Evolutionary conservation across 306 rosid species (phyloP).

Genomic region (Dryas alaskensis): DNA sequence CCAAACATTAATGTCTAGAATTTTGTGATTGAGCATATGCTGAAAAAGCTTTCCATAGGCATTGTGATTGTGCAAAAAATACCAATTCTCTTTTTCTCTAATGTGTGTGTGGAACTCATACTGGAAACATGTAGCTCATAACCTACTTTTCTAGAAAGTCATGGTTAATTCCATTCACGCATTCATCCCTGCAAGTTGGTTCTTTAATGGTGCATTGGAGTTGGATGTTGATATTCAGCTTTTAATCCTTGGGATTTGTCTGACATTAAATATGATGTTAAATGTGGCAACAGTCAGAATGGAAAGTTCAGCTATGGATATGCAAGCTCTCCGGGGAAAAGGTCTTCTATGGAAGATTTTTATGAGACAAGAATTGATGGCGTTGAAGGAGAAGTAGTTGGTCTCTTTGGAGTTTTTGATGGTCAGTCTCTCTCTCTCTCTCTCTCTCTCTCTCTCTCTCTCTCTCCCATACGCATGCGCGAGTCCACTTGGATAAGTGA

Average conservation of each 20-base stretch:
- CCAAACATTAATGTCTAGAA: neutral
- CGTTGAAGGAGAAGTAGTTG: conserved; percentile 83
- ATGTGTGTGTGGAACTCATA: neutral
- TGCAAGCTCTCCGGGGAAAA: conserved; percentile 89
- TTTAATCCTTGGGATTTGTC: conserved; percentile 17
- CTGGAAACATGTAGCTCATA: neutral
- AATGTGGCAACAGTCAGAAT: conserved; percentile 59
- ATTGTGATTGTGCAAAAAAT: neutral
- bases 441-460: neutral
- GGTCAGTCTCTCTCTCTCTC: conserved; percentile 42
- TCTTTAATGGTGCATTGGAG: neutral
- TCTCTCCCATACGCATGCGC: neutral
- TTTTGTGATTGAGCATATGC: neutral
- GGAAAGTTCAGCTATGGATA: conserved; percentile 94
- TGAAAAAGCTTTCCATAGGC: neutral
- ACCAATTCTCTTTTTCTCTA: neutral
- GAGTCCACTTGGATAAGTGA: neutral
- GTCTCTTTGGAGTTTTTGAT: conserved; percentile 96
- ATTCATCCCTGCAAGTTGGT: conserved; percentile 5
- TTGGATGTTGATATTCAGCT: neutral
- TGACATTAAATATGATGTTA: conserved; percentile 30
- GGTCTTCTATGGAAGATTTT: conserved; percentile 96
- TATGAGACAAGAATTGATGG: conserved; percentile 95
- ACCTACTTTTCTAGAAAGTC: neutral
- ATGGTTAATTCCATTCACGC: neutral